A percentile compares a stretch with the other conserved stretches of the same genome.
Evolutionary conservation across 176 grass and related monocot species (phyloP).

Genomic region (Ensete glaucum): DNA sequence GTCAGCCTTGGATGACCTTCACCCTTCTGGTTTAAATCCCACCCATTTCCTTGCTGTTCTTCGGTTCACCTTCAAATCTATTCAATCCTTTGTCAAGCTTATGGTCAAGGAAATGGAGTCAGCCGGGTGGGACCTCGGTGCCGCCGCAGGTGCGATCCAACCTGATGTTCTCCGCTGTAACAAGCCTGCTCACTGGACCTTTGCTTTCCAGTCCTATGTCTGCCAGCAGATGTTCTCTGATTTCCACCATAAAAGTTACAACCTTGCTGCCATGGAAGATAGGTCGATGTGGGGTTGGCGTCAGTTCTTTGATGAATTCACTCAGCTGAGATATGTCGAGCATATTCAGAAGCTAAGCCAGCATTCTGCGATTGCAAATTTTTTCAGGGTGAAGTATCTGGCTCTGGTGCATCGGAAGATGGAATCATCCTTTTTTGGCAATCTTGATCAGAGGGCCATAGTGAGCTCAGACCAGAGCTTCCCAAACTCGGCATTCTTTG

Average conservation of each 20-base stretch:
- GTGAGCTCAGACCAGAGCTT: constrained; percentile 58
- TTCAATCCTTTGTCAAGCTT: constrained; percentile 5
- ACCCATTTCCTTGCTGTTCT: not conserved
- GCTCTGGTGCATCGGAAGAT: constrained; percentile 80
- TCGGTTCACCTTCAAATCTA: not conserved
- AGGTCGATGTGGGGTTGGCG: constrained; percentile 48
- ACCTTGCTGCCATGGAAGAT: constrained; percentile 42
- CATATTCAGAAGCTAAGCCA: constrained; percentile 33
- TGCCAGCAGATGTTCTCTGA: constrained; percentile 12
- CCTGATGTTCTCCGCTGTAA: not conserved
- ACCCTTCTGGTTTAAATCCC: not conserved
- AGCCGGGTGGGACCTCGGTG: constrained; percentile 13
- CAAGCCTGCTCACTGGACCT: not conserved
- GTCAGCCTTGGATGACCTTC: constrained; percentile 5
- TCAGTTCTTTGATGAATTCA: constrained; percentile 87
- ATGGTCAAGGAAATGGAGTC: constrained; percentile 12
- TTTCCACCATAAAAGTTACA: constrained; percentile 8
- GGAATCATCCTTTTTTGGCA: constrained; percentile 79
- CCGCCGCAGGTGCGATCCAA: not conserved
- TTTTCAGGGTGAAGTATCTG: constrained; percentile 74
- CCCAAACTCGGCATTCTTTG: constrained; percentile 74
- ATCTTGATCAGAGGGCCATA: constrained; percentile 71
- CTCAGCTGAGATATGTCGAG: constrained; percentile 44
- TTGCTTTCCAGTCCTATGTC: constrained; percentile 12
- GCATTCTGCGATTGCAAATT: constrained; percentile 53